Percentiles rank a stretch among this genome's conserved stretches.
Evolutionary conservation across 2,329 filamentous ascomycete genomes (phyloP).

Genomic region (Escovopsis sp.): DNA sequence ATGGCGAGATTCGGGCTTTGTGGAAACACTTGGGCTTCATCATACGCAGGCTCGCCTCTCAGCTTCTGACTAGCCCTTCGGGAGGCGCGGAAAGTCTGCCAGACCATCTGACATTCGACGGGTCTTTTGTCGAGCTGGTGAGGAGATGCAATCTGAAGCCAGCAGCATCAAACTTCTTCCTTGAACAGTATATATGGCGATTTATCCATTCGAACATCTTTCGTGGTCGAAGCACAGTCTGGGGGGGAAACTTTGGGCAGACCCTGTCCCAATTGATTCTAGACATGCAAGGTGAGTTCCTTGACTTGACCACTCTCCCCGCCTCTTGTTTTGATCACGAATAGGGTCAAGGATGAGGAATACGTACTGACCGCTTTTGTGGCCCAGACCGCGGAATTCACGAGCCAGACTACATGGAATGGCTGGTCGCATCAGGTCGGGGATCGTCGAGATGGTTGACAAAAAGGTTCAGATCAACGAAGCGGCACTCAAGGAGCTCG

Average conservation of each 20-base stretch:
- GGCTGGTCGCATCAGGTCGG: slow-evolving; percentile 1
- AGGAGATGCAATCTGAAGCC: neutral
- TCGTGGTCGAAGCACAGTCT: neutral
- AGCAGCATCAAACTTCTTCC: neutral
- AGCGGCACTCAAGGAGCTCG: neutral
- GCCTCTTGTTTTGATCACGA: neutral
- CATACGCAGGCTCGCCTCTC: no score
- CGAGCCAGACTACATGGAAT: neutral
- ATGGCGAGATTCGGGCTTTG: no score
- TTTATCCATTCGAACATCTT: neutral
- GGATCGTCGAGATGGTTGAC: neutral
- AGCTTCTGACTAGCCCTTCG: no score
- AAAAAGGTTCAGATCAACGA: neutral
- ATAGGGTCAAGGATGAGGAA: no score
- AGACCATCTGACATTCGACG: no score
- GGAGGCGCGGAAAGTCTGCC: no score
- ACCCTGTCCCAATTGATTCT: neutral
- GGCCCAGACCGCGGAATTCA: neutral
- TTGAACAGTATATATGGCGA: neutral
- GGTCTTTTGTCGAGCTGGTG: no score
- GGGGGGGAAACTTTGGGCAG: neutral
- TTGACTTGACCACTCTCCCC: no score
- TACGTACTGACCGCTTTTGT: neutral
- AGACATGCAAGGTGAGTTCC: neutral
- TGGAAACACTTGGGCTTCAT: no score